Percentiles rank a stretch among this genome's conserved stretches.
These are phyloP conservation scores for Knoxdaviesia capensis DNA, from an alignment of 2,329 filamentous ascomycete species.

Conservation along the genomic window DNA sequence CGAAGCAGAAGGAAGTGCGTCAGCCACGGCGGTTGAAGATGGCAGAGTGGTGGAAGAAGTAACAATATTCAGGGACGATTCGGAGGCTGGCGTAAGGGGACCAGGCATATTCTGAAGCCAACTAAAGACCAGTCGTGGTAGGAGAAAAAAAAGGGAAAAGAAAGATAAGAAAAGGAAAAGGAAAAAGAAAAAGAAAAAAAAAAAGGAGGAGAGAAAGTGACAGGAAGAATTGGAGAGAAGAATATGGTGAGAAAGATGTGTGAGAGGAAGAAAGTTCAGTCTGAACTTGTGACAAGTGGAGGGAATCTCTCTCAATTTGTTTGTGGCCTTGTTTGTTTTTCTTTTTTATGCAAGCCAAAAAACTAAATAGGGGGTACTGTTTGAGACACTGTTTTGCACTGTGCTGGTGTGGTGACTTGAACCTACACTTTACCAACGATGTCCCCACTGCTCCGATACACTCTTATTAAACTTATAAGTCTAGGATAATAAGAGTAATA, in stretches of 20 bases:
- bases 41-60: conserved; percentile 1
- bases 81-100: conserved; percentile 3
- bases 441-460: too few relatives aligned
- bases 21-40: background rate
- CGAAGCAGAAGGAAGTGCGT: background rate
- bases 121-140: conserved; percentile 1
- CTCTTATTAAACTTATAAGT: too few relatives aligned
- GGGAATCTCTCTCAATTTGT: too few relatives aligned
- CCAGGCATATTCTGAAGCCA: conserved; percentile 3
- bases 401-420: too few relatives aligned
- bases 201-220: conserved; percentile 6
- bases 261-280: background rate
- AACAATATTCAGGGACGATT: conserved; percentile 2
- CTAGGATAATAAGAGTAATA: too few relatives aligned
- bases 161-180: conserved; percentile 5
- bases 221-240: conserved; percentile 3
- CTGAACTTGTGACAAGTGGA: background rate
- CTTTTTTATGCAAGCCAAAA: too few relatives aligned
- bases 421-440: too few relatives aligned
- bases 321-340: too few relatives aligned
- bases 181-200: conserved; percentile 6
- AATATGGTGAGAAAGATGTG: conserved; percentile 3
- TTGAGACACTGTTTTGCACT: too few relatives aligned
- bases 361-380: too few relatives aligned
- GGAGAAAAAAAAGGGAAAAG: conserved; percentile 10